Conservation (phyloP, 148 eudicot genomes). For the Silene conica region DNA sequence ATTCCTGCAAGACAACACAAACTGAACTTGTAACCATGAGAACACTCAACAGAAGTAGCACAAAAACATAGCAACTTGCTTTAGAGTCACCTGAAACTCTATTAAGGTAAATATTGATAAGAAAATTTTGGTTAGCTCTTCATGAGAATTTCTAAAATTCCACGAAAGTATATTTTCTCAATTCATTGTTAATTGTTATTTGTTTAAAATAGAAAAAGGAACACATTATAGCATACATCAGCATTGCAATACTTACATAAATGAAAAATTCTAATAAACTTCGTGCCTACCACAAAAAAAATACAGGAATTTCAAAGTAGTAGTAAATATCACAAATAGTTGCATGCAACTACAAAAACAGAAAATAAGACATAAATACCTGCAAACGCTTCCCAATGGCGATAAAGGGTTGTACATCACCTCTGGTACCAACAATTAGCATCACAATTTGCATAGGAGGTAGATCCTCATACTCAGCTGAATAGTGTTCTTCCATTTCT, state of each 20-base stretch:
- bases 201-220: too few relatives aligned
- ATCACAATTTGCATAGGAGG: constrained; percentile 48
- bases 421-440: constrained; percentile 50
- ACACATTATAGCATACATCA: not conserved
- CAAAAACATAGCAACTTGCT: not conserved
- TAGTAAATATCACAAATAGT: not conserved
- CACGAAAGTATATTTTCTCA: not conserved
- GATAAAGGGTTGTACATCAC: constrained; percentile 50
- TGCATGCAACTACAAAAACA: not conserved
- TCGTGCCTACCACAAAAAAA: not conserved
- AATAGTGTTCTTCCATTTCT: constrained; percentile 27
- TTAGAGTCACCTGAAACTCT: not conserved
- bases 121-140: not conserved
- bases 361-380: constrained; percentile 22
- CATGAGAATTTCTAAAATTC: not conserved
- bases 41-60: not conserved
- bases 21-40: not conserved
- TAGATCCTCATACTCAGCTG: constrained; percentile 25
- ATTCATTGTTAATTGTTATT: not conserved
- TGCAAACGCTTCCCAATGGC: constrained; percentile 47
- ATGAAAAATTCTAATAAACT: not conserved
- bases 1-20: constrained; percentile 49
- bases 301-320: not conserved
- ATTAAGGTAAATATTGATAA: not conserved
- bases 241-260: not conserved